Evolutionary conservation across 805 yeast genomes (phyloP).

Genomic region (Pichia deserticola): DNA sequence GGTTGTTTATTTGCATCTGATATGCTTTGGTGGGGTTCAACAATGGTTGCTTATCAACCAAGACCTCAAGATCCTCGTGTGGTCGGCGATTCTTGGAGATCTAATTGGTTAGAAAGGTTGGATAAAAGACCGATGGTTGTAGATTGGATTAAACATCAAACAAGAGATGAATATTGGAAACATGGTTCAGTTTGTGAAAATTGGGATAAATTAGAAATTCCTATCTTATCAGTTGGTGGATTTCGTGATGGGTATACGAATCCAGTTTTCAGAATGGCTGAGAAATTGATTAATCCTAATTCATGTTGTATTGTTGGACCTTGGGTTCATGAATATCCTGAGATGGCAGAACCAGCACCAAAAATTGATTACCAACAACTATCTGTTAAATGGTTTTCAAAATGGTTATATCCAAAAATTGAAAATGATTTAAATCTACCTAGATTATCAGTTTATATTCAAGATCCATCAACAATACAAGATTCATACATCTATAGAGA

Average conservation of each 20-base stretch:
- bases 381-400: conserved; percentile 35
- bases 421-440: conserved; percentile 26
- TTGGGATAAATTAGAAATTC: conserved; percentile 32
- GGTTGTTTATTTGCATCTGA: conserved; percentile 38
- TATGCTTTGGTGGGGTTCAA: conserved; percentile 46
- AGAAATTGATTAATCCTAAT: conserved; percentile 34
- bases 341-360: conserved; percentile 40
- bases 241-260: conserved; percentile 43
- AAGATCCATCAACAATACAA: conserved; percentile 33
- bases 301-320: conserved; percentile 36
- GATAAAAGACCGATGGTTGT: conserved; percentile 33
- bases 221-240: conserved; percentile 39
- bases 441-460: conserved; percentile 33
- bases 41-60: conserved; percentile 37
- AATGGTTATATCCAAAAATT: conserved; percentile 28
- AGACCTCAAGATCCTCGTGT: conserved; percentile 40
- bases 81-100: conserved; percentile 33
- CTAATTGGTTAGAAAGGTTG: conserved; percentile 35
- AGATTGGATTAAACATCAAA: conserved; percentile 37
- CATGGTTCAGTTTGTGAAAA: conserved; percentile 41
- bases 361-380: conserved; percentile 37
- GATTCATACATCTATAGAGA: conserved; percentile 32
- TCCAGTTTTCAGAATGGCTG: conserved; percentile 37
- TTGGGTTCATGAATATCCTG: conserved; percentile 45
- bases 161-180: conserved; percentile 40